Base-by-base conservation (phyloP, 2,329 filamentous ascomycete genomes). In the Parascedosporium putredinis region DNA sequence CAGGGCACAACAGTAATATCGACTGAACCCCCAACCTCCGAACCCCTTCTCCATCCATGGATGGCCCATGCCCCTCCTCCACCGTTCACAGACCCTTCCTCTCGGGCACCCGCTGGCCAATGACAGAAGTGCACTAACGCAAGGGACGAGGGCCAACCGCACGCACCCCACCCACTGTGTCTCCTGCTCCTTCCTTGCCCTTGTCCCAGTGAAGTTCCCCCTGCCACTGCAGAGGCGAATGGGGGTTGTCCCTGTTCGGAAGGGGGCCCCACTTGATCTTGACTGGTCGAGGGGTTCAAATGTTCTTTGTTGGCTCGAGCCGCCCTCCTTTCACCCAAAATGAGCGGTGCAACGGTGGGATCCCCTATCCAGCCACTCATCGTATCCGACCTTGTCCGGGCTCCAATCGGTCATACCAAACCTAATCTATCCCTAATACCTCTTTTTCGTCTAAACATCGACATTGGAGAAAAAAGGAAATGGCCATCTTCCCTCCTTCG, bases 291-390 rank as follows among this genome's bases (percentile, higher is more conserved):
- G 24, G n/a, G n/a, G n/a, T n/a, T n/a, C n/a, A n/a, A n/a, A n/a
- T n/a, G 16, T n/a, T 23, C n/a, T 20, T 33, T 46, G n/a, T 9
- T 45, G 42, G 42, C 25, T 45, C 42, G 42, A 45, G 42, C 42
- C 42, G 42, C 42, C 42, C 12, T 45, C 42, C 42, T 45, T 45
- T 25, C 42, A 25, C 42, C 47, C 47, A 23, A 33, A 49, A 49
- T 43, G 23, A 31, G 25, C 47, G 31, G 6, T 49, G 47, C 47
- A 23, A 49, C 47, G 24, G 34, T 49, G 36, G 16, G 24, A 43
- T 49, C 47, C 47, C 47, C 47, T 49, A 31, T 49, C 47, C 34
- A 29, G 36, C 47, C 47, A 49, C 47, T 49, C 47, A 49, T 38
- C 47, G 47, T 20, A 27, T 27, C 33, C 27, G 38, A 42, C 18